These are phyloP conservation scores for Claviceps pusilla DNA, from an alignment of 2,329 filamentous ascomycete species.

Conservation along the genomic window DNA sequence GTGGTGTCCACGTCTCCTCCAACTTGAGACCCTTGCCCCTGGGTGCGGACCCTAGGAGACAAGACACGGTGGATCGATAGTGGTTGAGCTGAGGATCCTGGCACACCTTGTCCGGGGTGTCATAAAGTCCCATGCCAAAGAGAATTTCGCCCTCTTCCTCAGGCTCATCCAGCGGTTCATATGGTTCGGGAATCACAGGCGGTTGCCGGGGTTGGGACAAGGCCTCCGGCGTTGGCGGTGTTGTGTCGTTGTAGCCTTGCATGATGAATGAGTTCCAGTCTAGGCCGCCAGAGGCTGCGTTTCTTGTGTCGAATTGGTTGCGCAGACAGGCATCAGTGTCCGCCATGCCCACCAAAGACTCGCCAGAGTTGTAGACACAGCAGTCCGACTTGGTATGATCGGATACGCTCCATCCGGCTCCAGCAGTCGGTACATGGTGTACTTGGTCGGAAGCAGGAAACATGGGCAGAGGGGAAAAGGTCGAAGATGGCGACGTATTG, in stretches of 20 bases:
- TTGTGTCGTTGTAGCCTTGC: conserved; percentile 31
- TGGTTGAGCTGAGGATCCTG: conserved; percentile 36
- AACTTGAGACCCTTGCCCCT: conserved; percentile 63
- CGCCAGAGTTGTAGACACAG: conserved; percentile 14
- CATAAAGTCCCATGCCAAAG: conserved; percentile 72
- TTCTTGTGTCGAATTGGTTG: conserved; percentile 5
- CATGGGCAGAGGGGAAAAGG: conserved; percentile 38
- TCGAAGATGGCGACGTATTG: conserved; percentile 40
- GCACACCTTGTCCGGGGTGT: conserved; percentile 45
- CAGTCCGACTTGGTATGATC: conserved; percentile 14
- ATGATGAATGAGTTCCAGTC: conserved; percentile 33
- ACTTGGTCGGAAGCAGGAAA: conserved; percentile 23
- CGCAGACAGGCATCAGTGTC: conserved; percentile 18
- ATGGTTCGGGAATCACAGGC: conserved; percentile 32
- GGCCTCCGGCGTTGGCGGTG: conserved; percentile 45
- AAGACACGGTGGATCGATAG: conserved; percentile 38
- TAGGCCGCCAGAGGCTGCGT: conserved; percentile 8
- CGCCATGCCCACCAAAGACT: conserved; percentile 8
- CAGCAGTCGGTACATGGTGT: conserved; percentile 25
- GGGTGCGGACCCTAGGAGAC: conserved; percentile 36
- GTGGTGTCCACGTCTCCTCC: conserved; percentile 65
- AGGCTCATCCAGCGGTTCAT: conserved; percentile 33
- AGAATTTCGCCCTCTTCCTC: conserved; percentile 56
- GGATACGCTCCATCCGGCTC: conserved; percentile 22
- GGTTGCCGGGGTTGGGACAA: conserved; percentile 38